Evolutionary conservation across 768 basidiomycete species (phyloP).

Genomic region (Galerina sulciceps): DNA sequence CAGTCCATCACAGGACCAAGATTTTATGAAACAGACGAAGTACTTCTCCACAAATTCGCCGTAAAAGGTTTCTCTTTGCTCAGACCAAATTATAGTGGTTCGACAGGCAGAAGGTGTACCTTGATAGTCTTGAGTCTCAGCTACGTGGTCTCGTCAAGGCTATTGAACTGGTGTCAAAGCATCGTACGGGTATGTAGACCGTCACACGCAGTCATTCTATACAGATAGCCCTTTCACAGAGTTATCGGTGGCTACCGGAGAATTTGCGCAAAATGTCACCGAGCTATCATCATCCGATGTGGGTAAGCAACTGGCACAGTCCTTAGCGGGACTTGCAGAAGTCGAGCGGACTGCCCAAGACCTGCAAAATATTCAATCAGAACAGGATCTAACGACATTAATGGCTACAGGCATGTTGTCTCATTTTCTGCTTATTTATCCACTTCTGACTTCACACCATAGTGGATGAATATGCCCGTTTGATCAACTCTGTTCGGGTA

Average conservation of each 20-base stretch:
- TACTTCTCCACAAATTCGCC: conserved; percentile 28
- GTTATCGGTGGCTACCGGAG: conserved; percentile 68
- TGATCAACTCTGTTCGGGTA: conserved; percentile 87
- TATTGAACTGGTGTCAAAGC: conserved; percentile 83
- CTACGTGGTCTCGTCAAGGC: conserved; percentile 85
- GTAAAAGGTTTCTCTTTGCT: not conserved
- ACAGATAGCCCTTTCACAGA: conserved; percentile 44
- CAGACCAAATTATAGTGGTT: conserved; percentile 72
- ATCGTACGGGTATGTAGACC: conserved; percentile 63
- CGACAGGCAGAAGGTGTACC: conserved; percentile 80
- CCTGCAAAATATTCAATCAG: conserved; percentile 72
- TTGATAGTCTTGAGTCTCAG: conserved; percentile 91
- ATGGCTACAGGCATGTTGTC: conserved; percentile 68
- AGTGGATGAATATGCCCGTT: conserved; percentile 92
- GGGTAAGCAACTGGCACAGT: conserved; percentile 70
- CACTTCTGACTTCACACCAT: not conserved
- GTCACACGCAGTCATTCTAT: not conserved
- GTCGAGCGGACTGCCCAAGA: conserved; percentile 79
- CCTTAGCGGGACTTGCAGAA: conserved; percentile 71
- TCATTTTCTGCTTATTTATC: not conserved
- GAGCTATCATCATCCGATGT: conserved; percentile 81
- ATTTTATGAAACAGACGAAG: conserved; percentile 90
- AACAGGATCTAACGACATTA: conserved; percentile 81
- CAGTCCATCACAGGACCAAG: conserved; percentile 78
- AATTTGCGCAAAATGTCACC: conserved; percentile 74